Conservation (phyloP, 352 stramenopile species). For the Phytophthora ramorum region DNA sequence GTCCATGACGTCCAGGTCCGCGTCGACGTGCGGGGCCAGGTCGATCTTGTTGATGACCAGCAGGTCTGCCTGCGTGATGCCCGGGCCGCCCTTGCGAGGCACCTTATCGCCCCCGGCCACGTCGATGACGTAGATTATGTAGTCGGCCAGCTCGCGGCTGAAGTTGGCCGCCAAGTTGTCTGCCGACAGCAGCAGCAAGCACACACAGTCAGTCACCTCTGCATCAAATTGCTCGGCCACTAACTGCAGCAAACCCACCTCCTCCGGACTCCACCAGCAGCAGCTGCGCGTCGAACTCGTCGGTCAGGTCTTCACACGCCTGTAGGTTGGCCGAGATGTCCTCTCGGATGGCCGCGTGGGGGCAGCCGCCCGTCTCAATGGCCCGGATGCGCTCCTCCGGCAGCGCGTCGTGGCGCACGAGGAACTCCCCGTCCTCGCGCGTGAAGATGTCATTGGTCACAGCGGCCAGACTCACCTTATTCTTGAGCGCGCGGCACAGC, state of each 20-base stretch:
- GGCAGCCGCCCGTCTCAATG: slow-evolving; percentile 98
- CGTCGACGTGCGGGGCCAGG: slow-evolving; percentile 95
- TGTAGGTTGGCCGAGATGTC: slow-evolving; percentile 98
- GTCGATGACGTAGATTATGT: slow-evolving; percentile 99
- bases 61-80: slow-evolving; percentile 97
- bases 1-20: slow-evolving; percentile 95
- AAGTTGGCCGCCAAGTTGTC: slow-evolving; percentile 99
- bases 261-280: slow-evolving; percentile 92
- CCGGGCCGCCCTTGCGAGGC: slow-evolving; percentile 96
- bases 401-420: slow-evolving; percentile 94
- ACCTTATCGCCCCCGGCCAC: slow-evolving; percentile 98
- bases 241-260: slow-evolving; percentile 39
- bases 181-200: slow-evolving; percentile 17
- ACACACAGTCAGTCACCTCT: neutral
- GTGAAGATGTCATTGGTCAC: slow-evolving; percentile 99
- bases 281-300: slow-evolving; percentile 85
- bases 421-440: slow-evolving; percentile 98
- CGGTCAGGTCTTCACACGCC: slow-evolving; percentile 95
- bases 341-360: slow-evolving; percentile 97
- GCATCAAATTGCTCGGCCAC: neutral
- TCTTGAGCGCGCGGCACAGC: slow-evolving; percentile 90
- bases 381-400: slow-evolving; percentile 91
- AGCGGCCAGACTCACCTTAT: slow-evolving; percentile 81
- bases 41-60: slow-evolving; percentile 99
- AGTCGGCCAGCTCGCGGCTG: slow-evolving; percentile 97